Conservation (phyloP, 106 monocot species). For the Dioscorea dumetorum region DNA sequence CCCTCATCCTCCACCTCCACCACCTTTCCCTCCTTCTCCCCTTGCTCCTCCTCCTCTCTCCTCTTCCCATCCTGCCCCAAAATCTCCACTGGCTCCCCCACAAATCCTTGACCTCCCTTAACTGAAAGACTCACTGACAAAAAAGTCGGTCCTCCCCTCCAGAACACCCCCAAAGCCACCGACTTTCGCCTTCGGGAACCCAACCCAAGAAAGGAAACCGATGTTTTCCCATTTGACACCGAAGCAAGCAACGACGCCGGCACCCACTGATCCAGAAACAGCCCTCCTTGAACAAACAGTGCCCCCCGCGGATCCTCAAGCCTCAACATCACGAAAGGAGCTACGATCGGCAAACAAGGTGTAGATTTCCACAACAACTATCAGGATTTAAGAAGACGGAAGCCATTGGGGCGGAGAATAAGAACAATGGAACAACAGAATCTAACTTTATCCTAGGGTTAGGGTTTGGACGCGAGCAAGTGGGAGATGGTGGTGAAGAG, state of each 20-base stretch:
- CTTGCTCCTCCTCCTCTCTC: conserved; percentile 15
- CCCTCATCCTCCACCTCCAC: conserved; percentile 13
- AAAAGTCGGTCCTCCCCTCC: conserved; percentile 20
- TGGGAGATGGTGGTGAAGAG: not conserved
- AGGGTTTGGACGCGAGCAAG: not conserved
- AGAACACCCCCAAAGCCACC: not conserved
- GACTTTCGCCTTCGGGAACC: not conserved
- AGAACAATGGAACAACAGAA: not conserved
- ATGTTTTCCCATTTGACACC: conserved; percentile 10
- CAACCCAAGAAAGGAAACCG: conserved; percentile 3
- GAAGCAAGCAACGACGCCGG: conserved; percentile 28
- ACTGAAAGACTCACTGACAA: conserved; percentile 85
- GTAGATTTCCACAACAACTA: too few relatives aligned
- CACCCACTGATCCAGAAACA: conserved; percentile 48
- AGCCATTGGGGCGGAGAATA: not conserved
- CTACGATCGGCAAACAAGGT: too few relatives aligned
- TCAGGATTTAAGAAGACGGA: not conserved
- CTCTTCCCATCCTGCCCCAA: conserved; percentile 47
- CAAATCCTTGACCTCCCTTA: conserved; percentile 44
- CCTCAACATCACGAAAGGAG: too few relatives aligned
- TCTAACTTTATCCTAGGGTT: not conserved
- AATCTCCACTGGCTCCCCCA: conserved; percentile 38
- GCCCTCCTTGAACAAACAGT: conserved; percentile 21
- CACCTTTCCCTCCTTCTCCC: conserved; percentile 7
- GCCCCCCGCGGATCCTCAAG: too few relatives aligned